Percentiles rank a stretch among this genome's conserved stretches.
Conservation (phyloP, 164 flowering plant species). For the Protea cynaroides region DNA sequence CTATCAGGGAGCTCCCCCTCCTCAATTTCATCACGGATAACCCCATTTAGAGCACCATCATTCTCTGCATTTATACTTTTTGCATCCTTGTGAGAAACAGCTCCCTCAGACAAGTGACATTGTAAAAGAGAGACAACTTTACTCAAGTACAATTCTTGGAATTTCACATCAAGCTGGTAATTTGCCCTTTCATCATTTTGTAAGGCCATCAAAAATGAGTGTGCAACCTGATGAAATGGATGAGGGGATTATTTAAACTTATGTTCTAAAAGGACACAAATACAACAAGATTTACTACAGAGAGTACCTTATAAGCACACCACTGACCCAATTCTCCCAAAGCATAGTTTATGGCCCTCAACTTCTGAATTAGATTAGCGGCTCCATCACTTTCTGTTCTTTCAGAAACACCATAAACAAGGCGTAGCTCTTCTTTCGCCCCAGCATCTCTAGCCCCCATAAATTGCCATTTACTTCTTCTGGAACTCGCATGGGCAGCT, state of each 20-base stretch:
- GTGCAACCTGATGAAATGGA: slow-evolving; percentile 66
- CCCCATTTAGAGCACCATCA: slow-evolving; percentile 19
- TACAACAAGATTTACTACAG: neutral
- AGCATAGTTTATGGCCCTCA: slow-evolving; percentile 96
- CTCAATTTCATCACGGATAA: slow-evolving; percentile 65
- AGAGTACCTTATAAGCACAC: slow-evolving; percentile 92
- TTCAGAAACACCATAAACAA: slow-evolving; percentile 96
- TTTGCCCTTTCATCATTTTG: slow-evolving; percentile 95
- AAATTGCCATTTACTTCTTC: slow-evolving; percentile 96
- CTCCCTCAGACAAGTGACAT: slow-evolving; percentile 92
- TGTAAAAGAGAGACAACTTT: slow-evolving; percentile 79
- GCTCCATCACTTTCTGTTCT: slow-evolving; percentile 99
- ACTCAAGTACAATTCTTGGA: slow-evolving; percentile 82
- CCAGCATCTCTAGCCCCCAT: slow-evolving; percentile 99
- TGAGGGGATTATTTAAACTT: slow-evolving; percentile 1
- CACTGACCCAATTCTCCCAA: slow-evolving; percentile 96
- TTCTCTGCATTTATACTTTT: slow-evolving; percentile 18
- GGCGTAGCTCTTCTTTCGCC: slow-evolving; percentile 91
- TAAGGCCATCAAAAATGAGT: slow-evolving; percentile 76
- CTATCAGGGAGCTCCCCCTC: slow-evolving; percentile 94
- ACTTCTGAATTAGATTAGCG: slow-evolving; percentile 84
- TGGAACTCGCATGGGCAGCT: slow-evolving; percentile 80
- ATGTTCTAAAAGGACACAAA: neutral
- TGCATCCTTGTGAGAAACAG: slow-evolving; percentile 52
- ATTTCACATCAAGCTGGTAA: slow-evolving; percentile 94